Evolutionary conservation across 2,329 filamentous ascomycete species (phyloP), one percentile per base, ranked within the genome.

Genomic region (Ascochyta koolunga): DNA sequence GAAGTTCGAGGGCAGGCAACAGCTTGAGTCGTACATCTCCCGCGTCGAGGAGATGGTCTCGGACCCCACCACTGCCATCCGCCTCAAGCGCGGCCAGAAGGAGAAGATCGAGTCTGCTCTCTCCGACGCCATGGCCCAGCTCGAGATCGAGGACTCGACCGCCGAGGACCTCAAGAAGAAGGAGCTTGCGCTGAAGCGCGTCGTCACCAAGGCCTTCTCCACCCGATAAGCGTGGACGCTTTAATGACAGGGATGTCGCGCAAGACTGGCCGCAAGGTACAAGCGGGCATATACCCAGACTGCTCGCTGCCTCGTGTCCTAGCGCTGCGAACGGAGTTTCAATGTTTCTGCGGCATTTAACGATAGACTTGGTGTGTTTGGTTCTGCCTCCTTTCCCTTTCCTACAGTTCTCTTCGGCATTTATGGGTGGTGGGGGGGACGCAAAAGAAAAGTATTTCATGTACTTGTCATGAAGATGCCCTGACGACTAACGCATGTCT

Each of bases 161-260:
- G 90, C 92, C 59, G 96, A 99, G 70, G 95, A 99, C 77, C 84
- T 99, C 70, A 98, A 96, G 91, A 98, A 98, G 91, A 96, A 97
- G 89, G 95, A 99, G 86, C 84, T 99, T 66, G 92, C 92, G 59
- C 86, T 99, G 64, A 99, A 98, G 91, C 86, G 95, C 75, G 86
- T 96, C 69, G 93, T 99, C 72, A 99, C 95, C 81, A 99, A 98
- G 89, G 93, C 90, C 72, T 96, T 96, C 91, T 88, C 91, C 64
- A 93, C 91, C 75, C 88, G 91, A 80, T 96, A 93, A 66, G 56
- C 54, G 62, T 56, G 45, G 51, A 58, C 56, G 35, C 46, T 29
- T 54, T 54, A 39, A 41, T 48, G 52, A 55, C 48, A 43, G 45
- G 57, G 45, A 50, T 46, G 42, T 55, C 59, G 49, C 50, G 59